Conservation (phyloP, 257 asterid species). For the Fraxinus americana region DNA sequence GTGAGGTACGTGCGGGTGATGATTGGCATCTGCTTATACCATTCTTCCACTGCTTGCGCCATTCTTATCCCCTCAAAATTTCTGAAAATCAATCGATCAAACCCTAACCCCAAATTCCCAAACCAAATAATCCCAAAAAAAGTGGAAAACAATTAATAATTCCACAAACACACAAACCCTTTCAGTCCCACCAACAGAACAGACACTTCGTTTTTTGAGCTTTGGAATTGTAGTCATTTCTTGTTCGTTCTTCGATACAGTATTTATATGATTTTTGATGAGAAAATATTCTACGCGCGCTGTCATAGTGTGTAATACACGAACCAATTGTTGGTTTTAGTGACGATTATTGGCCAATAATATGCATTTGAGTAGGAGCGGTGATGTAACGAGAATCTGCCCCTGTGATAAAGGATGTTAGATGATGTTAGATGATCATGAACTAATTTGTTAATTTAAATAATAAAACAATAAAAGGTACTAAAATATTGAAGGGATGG, state of each 20-base stretch:
- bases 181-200: not conserved
- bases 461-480: not conserved
- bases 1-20: conserved; percentile 96
- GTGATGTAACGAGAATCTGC: conserved; percentile 15
- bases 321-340: conserved; percentile 31
- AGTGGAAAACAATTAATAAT: not conserved
- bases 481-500: too few species aligned
- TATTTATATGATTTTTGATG: not conserved
- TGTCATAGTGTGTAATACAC: conserved; percentile 1
- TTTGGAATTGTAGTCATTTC: not conserved
- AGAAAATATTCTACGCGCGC: conserved; percentile 17
- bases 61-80: conserved; percentile 32
- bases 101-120: conserved; percentile 33
- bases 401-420: too few species aligned
- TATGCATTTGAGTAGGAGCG: not conserved
- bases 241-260: not conserved
- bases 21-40: conserved; percentile 99
- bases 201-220: not conserved
- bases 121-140: not conserved
- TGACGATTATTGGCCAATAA: conserved; percentile 31
- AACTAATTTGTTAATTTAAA: not conserved
- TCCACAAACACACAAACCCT: not conserved
- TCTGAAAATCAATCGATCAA: conserved; percentile 1
- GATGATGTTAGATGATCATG: not conserved
- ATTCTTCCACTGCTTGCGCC: conserved; percentile 99